Conservation (phyloP, 257 asterid species). For the Jacaranda copaia region DNA sequence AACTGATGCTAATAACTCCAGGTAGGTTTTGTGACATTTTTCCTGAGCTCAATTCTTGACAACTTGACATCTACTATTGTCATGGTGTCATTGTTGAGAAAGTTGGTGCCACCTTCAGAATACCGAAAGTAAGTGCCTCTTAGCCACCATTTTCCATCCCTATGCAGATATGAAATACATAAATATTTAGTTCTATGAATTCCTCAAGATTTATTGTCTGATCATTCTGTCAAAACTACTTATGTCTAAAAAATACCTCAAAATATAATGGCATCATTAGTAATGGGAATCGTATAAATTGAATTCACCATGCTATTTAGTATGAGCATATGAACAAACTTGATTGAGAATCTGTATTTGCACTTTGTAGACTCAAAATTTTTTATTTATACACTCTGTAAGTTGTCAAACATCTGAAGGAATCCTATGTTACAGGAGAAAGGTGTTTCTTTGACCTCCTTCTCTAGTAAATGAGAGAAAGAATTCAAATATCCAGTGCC, state of each 20-base stretch:
- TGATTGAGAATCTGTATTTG: slow-evolving; percentile 10
- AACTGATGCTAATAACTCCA: slow-evolving; percentile 50
- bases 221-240: too few relatives aligned
- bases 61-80: slow-evolving; percentile 98
- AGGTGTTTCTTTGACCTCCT: too few relatives aligned
- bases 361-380: too few relatives aligned
- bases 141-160: slow-evolving; percentile 18
- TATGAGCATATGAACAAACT: not conserved
- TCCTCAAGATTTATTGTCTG: not conserved
- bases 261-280: too few relatives aligned
- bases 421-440: too few relatives aligned
- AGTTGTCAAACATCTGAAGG: too few relatives aligned
- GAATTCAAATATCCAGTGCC: not conserved
- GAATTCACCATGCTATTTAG: too few relatives aligned
- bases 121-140: slow-evolving; percentile 81
- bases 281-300: too few relatives aligned
- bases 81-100: slow-evolving; percentile 95
- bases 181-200: not conserved
- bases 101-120: slow-evolving; percentile 94
- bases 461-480: too few relatives aligned
- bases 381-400: too few relatives aligned
- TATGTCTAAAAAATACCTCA: too few relatives aligned
- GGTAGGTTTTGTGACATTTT: slow-evolving; percentile 92
- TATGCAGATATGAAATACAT: slow-evolving; percentile 13
- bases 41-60: slow-evolving; percentile 93